These are phyloP conservation scores for Ogataea methanolica DNA, from an alignment of 805 yeast species.

Conservation along the genomic window DNA sequence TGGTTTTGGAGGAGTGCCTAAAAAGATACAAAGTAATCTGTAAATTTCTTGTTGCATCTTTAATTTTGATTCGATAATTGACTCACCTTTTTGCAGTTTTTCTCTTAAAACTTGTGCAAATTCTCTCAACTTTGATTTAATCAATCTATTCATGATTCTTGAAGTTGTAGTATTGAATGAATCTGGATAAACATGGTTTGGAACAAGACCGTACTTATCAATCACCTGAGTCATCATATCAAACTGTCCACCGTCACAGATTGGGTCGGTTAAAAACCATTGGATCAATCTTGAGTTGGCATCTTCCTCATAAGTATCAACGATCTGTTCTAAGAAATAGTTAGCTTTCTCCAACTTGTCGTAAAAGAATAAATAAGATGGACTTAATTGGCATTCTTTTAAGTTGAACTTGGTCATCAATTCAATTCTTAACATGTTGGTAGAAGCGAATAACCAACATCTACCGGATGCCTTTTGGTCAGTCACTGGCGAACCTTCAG, in stretches of 20 bases:
- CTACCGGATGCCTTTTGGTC: conserved; percentile 76
- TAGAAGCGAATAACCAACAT: conserved; percentile 87
- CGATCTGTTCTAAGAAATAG: conserved; percentile 70
- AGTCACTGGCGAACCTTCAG: conserved; percentile 60
- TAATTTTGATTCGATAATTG: conserved; percentile 30
- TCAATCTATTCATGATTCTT: conserved; percentile 49
- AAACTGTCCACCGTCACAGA: conserved; percentile 85
- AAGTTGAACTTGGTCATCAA: conserved; percentile 60
- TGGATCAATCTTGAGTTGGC: conserved; percentile 70
- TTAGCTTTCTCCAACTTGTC: conserved; percentile 85
- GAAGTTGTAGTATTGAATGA: conserved; percentile 50
- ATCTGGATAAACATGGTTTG: conserved; percentile 71
- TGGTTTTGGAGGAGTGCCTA: conserved; percentile 80
- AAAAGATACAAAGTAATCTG: conserved; percentile 58
- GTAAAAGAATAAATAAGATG: conserved; percentile 74
- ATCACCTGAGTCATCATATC: conserved; percentile 75
- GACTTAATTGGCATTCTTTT: conserved; percentile 69
- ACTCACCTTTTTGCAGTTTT: conserved; percentile 34
- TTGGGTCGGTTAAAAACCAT: conserved; percentile 60
- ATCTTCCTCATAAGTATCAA: conserved; percentile 62
- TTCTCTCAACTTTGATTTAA: conserved; percentile 71
- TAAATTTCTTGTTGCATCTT: conserved; percentile 57
- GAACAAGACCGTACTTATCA: conserved; percentile 78
- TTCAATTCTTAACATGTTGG: conserved; percentile 63
- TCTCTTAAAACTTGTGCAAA: conserved; percentile 67